Evolutionary conservation across 106 monocot species (phyloP).

Genomic region (Allium cepa): DNA sequence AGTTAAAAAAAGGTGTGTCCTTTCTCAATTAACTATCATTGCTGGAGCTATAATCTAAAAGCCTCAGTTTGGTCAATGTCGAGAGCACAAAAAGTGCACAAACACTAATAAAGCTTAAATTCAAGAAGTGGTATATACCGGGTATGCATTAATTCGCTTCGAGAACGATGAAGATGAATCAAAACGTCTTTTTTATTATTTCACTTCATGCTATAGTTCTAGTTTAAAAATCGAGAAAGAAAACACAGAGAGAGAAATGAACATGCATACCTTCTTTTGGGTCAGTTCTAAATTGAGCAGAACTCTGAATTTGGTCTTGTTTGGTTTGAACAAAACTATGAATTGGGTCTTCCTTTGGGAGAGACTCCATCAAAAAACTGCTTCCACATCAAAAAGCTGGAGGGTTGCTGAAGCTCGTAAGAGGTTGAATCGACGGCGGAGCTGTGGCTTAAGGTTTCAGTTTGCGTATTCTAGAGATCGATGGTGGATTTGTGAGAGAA

Average conservation of each 20-base stretch:
- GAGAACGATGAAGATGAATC: neutral
- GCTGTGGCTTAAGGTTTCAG: too few relatives aligned
- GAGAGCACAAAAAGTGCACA: neutral
- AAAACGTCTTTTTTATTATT: neutral
- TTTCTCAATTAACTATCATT: too few relatives aligned
- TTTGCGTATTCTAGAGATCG: too few relatives aligned
- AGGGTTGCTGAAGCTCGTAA: too few relatives aligned
- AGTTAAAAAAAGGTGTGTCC: too few relatives aligned
- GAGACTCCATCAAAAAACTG: too few relatives aligned
- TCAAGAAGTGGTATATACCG: neutral
- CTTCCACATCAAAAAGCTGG: too few relatives aligned
- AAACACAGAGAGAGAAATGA: neutral
- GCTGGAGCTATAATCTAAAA: too few relatives aligned
- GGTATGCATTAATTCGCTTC: neutral
- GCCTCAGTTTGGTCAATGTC: neutral
- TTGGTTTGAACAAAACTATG: neutral
- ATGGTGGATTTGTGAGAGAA: too few relatives aligned
- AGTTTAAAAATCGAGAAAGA: neutral
- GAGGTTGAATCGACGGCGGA: too few relatives aligned
- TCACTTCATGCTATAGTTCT: neutral
- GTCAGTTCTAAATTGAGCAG: neutral
- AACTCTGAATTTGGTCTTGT: too few relatives aligned
- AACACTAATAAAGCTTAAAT: neutral
- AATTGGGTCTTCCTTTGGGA: too few relatives aligned
- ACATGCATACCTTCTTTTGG: slow-evolving; percentile 3